Percentiles rank a stretch among this genome's conserved stretches.
Evolutionary conservation across 768 basidiomycete species (phyloP).

Genomic region (Phylloporus sp.): DNA sequence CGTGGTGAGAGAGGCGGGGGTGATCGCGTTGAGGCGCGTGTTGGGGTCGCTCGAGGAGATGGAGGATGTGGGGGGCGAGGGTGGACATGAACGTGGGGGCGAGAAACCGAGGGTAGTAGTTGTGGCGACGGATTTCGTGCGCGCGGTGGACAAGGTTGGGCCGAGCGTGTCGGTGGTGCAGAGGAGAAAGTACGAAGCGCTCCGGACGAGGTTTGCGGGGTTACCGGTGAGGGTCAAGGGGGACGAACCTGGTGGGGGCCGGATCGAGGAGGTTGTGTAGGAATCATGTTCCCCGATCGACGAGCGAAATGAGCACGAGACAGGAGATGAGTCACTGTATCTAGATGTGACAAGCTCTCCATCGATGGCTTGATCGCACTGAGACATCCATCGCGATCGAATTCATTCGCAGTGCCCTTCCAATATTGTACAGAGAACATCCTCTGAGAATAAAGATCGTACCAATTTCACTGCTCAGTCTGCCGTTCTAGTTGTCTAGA

Average conservation of each 20-base stretch:
- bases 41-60: slow-evolving; percentile 65
- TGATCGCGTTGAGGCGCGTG: slow-evolving; percentile 66
- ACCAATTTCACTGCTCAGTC: too few relatives aligned
- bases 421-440: too few relatives aligned
- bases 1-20: slow-evolving; percentile 84
- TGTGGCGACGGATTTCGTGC: slow-evolving; percentile 58
- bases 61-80: slow-evolving; percentile 30
- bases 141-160: slow-evolving; percentile 72
- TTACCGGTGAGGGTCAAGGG: slow-evolving; percentile 48
- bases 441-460: too few relatives aligned
- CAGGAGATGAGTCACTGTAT: too few relatives aligned
- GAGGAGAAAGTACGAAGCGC: slow-evolving; percentile 73
- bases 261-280: slow-evolving; percentile 18
- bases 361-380: too few relatives aligned
- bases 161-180: slow-evolving; percentile 84
- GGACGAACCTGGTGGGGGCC: slow-evolving; percentile 27
- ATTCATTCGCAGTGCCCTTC: too few relatives aligned
- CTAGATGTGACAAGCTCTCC: too few relatives aligned
- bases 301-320: too few relatives aligned
- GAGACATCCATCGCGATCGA: too few relatives aligned
- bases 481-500: too few relatives aligned
- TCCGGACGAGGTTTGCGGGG: slow-evolving; percentile 82
- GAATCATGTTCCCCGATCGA: too few relatives aligned
- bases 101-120: slow-evolving; percentile 35
- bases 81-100: neutral